Percentiles rank a stretch among this genome's conserved stretches.
Evolutionary conservation across 306 rosid species (phyloP).

Genomic region (Malus sylvestris): DNA sequence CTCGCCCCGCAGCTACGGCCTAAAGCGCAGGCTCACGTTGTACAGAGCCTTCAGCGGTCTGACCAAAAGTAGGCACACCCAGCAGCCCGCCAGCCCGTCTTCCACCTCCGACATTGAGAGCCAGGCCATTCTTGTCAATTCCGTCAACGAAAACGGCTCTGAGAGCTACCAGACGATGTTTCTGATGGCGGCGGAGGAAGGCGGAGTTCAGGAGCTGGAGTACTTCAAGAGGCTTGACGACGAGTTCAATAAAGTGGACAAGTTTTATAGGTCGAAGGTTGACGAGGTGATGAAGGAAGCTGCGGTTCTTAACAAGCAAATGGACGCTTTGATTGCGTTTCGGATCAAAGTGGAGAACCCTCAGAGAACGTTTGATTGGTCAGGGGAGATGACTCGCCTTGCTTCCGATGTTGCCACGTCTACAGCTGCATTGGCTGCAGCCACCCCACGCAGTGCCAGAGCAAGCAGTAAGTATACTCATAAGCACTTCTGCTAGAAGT

Average conservation of each 20-base stretch:
- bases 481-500: too few species aligned
- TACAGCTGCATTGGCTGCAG: constrained; percentile 36
- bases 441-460: constrained; percentile 35
- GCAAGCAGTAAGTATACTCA: constrained; percentile 24
- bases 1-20: constrained; percentile 2
- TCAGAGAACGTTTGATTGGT: constrained; percentile 19
- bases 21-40: constrained; percentile 41
- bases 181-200: constrained; percentile 48
- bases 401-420: constrained; percentile 51
- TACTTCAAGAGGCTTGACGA: constrained; percentile 47
- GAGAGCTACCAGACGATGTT: constrained; percentile 42
- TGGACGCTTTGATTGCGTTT: constrained; percentile 68
- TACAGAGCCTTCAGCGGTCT: constrained; percentile 75
- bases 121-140: constrained; percentile 48
- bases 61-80: constrained; percentile 19
- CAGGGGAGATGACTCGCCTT: constrained; percentile 44
- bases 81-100: constrained; percentile 7
- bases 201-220: constrained; percentile 49
- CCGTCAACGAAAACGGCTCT: constrained; percentile 21
- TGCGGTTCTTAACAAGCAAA: constrained; percentile 44
- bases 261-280: constrained; percentile 38
- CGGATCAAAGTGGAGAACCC: constrained; percentile 61
- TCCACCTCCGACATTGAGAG: constrained; percentile 33
- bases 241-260: constrained; percentile 58
- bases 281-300: constrained; percentile 66